Base-by-base conservation (phyloP, 257 asterid species). In the Fraxinus americana region DNA sequence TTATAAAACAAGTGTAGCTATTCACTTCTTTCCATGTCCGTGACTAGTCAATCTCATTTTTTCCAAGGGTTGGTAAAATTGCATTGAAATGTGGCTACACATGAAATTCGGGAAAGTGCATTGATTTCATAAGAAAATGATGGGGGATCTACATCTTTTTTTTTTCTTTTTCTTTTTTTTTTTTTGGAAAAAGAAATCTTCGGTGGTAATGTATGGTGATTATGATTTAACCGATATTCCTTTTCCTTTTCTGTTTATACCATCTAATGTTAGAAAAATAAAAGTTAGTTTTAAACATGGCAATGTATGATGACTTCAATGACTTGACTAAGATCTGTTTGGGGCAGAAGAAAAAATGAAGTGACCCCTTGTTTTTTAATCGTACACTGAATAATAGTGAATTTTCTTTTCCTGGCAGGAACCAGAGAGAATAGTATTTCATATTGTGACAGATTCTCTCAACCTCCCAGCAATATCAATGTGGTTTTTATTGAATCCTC, bases 401-500 rank as follows among this genome's bases (percentile, higher is more conserved):
- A 45, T 59, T 83, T 72, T 85, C 68, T 80, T 72, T 78, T 59
- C 68, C 50, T 80, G 75, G 73, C 94, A 95, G 99, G 94, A 87
- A 34, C 92, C 96, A 3, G 92, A 86, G 86, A 90, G 59, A 80
- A 68, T 92, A 11, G 97, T 95, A 63, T 90, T 95, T 82, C 98
- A 93, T 84, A 78, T 95, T 54, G 92, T 93, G 83, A 93, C 98
- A 4, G 96, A 95, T 85, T 83, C 92, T 30, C 86, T 95, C 63
- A 93, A 91, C 88, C 77, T 85, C 75, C 98, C 97, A 41, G 92
- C 99, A 50, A 88, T 95, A 82, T 78, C 93, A 23, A 93, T 93
- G 98, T 95, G 99, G 99, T 95, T 95, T 89, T 81, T 93, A 83
- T 80, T 80, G 72, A 93, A 91, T 83, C 92, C 97, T 81, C 98